Conservation (phyloP, 495 filamentous ascomycete species). For the Tuber brumale region DNA sequence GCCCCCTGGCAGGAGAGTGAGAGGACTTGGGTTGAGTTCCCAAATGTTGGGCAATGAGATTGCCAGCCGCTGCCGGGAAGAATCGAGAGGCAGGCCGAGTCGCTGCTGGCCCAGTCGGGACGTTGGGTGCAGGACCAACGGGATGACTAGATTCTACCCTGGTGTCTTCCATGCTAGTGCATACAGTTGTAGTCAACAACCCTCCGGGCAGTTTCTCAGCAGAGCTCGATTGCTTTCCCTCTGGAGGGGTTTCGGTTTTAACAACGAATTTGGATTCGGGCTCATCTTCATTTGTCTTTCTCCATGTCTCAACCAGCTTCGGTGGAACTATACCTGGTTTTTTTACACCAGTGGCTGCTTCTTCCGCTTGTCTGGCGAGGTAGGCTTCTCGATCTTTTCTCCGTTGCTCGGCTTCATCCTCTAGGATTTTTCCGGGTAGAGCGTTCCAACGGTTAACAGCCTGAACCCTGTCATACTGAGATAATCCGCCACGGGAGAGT, state of each 20-base stretch:
- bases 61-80: conserved; percentile 31
- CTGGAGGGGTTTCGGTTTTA: conserved; percentile 23
- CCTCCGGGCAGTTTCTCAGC: conserved; percentile 5
- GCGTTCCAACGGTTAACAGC: conserved; percentile 37
- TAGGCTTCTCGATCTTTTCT: conserved; percentile 30
- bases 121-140: conserved; percentile 13
- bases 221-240: conserved; percentile 13
- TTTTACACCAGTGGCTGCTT: conserved; percentile 30
- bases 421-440: conserved; percentile 28
- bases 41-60: conserved; percentile 34
- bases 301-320: conserved; percentile 39
- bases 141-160: not conserved
- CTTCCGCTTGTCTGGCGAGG: conserved; percentile 32
- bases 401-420: conserved; percentile 29
- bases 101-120: conserved; percentile 28
- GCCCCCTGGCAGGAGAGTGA: conserved; percentile 8
- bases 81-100: conserved; percentile 35
- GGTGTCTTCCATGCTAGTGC: not conserved
- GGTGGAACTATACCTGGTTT: conserved; percentile 22
- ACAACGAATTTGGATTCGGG: conserved; percentile 25
- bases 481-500: conserved; percentile 22
- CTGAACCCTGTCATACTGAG: conserved; percentile 32
- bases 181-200: conserved; percentile 2
- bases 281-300: conserved; percentile 26
- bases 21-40: conserved; percentile 16